Evolutionary conservation across 2,329 filamentous ascomycete genomes (phyloP).

Genomic region (Coccinonectria pachysandricola): DNA sequence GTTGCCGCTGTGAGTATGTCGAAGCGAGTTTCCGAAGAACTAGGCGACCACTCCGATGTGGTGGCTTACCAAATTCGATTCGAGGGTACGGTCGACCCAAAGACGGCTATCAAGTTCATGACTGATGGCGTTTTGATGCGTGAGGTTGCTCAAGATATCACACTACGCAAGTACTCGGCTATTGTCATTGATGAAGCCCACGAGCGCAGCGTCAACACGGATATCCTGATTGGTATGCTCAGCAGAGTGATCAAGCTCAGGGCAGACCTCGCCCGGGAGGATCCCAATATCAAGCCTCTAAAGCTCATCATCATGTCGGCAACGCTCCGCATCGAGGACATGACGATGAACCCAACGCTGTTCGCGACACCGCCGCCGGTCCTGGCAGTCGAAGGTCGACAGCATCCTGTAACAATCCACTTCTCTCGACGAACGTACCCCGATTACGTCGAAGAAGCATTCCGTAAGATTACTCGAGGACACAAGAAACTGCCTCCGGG

Average conservation of each 20-base stretch:
- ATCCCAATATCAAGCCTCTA: constrained; percentile 61
- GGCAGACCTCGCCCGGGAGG: constrained; percentile 61
- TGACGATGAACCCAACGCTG: constrained; percentile 71
- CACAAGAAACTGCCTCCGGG: constrained; percentile 85
- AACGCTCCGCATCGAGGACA: constrained; percentile 81
- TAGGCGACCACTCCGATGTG: constrained; percentile 64
- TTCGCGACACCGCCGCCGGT: constrained; percentile 74
- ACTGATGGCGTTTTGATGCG: constrained; percentile 92
- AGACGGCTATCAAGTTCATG: constrained; percentile 96
- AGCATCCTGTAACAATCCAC: constrained; percentile 82
- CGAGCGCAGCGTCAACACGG: constrained; percentile 93
- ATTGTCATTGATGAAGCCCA: constrained; percentile 96
- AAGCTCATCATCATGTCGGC: constrained; percentile 99
- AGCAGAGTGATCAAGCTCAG: constrained; percentile 84
- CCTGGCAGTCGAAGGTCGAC: constrained; percentile 80
- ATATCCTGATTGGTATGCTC: constrained; percentile 95
- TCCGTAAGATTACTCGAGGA: constrained; percentile 74
- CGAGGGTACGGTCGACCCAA: constrained; percentile 67
- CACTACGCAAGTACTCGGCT: constrained; percentile 80
- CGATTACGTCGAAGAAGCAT: constrained; percentile 87
- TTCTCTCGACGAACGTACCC: constrained; percentile 73
- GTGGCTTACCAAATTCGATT: constrained; percentile 95
- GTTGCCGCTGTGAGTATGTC: constrained; percentile 97
- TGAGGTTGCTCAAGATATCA: constrained; percentile 83
- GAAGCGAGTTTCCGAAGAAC: constrained; percentile 76